phyloP scores from a whole-genome alignment of 2,329 filamentous ascomycete genomes.

The Xylaria arbuscula region DNA sequence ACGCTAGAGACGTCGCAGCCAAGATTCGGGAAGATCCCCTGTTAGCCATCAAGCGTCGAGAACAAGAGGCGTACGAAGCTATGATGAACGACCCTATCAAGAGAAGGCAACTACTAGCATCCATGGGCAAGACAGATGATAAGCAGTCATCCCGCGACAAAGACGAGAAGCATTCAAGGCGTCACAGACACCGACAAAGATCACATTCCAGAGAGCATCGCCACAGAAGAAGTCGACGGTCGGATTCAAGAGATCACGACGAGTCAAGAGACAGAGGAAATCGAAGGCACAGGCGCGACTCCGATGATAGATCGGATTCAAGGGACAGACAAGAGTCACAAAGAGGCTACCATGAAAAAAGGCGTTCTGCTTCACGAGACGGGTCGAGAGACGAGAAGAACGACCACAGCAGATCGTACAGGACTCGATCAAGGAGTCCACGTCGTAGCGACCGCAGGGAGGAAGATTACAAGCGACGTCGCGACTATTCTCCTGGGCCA shows the following conservation, averaged over 20 bases:
- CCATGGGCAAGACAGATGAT: conserved; percentile 67
- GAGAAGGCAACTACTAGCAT: conserved; percentile 73
- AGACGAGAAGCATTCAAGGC: conserved; percentile 59
- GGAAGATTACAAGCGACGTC: conserved; percentile 50
- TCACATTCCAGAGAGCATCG: conserved; percentile 51
- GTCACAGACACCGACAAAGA: conserved; percentile 53
- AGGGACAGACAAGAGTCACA: conserved; percentile 41
- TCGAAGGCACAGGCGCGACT: conserved; percentile 59
- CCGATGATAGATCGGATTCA: conserved; percentile 55
- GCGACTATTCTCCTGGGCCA: conserved; percentile 45
- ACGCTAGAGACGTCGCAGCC: conserved; percentile 78
- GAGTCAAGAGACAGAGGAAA: conserved; percentile 54
- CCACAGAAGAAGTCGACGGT: conserved; percentile 57
- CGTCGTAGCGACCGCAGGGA: conserved; percentile 48
- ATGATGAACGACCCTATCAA: conserved; percentile 82
- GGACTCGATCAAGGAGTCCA: conserved; percentile 50
- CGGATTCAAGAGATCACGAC: conserved; percentile 54
- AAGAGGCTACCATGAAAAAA: conserved; percentile 39
- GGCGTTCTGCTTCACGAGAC: conserved; percentile 40
- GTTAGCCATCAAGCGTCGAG: conserved; percentile 91
- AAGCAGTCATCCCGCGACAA: conserved; percentile 52
- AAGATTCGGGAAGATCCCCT: conserved; percentile 94
- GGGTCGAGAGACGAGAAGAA: conserved; percentile 33
- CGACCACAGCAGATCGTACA: conserved; percentile 39
- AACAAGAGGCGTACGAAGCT: conserved; percentile 81